Conservation (phyloP, 2,329 filamentous ascomycete genomes). For the Clarireedia paspali region DNA sequence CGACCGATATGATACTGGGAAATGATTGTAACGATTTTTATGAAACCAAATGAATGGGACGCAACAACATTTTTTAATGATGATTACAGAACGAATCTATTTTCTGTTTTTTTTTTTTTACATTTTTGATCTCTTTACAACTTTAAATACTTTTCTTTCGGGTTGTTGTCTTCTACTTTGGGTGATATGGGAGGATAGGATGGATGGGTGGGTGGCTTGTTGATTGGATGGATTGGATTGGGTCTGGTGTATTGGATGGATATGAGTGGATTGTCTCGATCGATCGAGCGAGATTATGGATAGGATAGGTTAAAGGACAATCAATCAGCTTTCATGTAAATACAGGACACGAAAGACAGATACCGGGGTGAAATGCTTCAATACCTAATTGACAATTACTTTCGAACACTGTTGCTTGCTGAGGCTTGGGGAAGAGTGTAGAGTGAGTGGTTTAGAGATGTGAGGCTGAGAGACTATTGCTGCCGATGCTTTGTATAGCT, state of each 20-base stretch:
- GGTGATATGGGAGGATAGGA: neutral
- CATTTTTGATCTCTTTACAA: neutral
- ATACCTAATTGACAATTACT: too few species aligned
- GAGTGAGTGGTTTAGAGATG: too few species aligned
- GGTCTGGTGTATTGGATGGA: too few species aligned
- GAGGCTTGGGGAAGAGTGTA: too few species aligned
- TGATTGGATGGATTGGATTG: too few species aligned
- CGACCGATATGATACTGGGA: neutral
- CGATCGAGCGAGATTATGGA: too few species aligned
- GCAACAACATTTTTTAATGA: neutral
- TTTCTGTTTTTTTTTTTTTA: neutral
- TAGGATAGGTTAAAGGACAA: neutral
- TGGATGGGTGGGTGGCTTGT: neutral
- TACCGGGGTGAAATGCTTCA: too few species aligned
- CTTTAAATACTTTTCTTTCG: neutral
- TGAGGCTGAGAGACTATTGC: too few species aligned
- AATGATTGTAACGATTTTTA: conserved; percentile 7
- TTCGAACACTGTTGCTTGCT: too few species aligned
- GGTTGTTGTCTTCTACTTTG: neutral
- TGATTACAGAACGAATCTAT: neutral
- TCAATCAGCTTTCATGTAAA: neutral
- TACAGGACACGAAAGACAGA: neutral
- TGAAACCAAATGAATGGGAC: neutral
- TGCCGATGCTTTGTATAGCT: too few species aligned
- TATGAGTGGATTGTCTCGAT: too few species aligned